Evolutionary conservation across 2,329 filamentous ascomycete genomes (phyloP), one percentile per base, ranked within the genome.

Genomic region (Seiridium cupressi): DNA sequence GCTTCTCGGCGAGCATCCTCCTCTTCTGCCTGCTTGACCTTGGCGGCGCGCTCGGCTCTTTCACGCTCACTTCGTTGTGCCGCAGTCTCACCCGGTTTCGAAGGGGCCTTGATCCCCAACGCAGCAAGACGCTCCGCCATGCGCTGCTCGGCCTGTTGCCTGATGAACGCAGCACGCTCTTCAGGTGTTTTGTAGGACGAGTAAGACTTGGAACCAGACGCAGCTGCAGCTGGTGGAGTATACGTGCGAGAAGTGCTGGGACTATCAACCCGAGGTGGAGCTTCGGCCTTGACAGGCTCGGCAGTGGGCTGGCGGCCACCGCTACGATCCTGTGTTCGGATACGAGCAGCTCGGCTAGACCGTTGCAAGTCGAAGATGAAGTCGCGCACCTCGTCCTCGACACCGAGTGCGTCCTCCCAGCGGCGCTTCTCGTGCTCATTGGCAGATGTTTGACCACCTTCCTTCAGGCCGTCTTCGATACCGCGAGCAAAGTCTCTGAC

Each of bases 361-460:
- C 94, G 88, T 73, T 97, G 93, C 57, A 99, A 80, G 67, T 98
- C 95, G 72, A 95, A 98, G 73, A 99, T 99, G 75, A 99, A 98
- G 71, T 99, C 95, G 70, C 93, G 92, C 63, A 98, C 90, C 70
- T 97, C 93, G 70, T 99, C 94, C 72, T 99, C 95, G 35, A 99
- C 95, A 35, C 95, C 95, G 44, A 99, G 83, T 8, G 88, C 95
- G 75, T 99, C 95, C 68, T 99, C 93, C 95, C 95, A 99, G 63
- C 95, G 87, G 63, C 95, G 88, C 69, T 87, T 89, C 79, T 99
- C 95, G 72, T 97, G 93, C 75, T 97, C 92, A 63, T 88, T 91
- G 3, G 88, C 86, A 44, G 88, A 89, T 67, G 89, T 90, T 63
- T 90, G 86, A 47, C 82, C 85, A 47, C 89, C 91, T 60, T 96